Evolutionary conservation across 257 asterid species (phyloP).

Genomic region (Vinca minor): DNA sequence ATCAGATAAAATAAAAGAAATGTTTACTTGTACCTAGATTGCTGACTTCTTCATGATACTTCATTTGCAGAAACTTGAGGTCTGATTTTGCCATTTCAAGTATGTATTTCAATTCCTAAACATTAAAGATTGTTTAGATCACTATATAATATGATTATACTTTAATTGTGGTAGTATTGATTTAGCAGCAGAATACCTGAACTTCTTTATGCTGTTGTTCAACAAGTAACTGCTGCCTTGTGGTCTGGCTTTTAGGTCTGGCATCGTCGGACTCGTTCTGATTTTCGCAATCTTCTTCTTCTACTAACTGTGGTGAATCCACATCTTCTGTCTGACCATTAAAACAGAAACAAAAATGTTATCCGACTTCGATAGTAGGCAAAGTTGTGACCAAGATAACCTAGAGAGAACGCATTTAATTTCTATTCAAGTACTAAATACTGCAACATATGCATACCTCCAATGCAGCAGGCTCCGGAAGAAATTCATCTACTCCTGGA

Average conservation of each 20-base stretch:
- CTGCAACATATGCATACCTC: slow-evolving; percentile 16
- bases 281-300: slow-evolving; percentile 17
- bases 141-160: slow-evolving; percentile 2
- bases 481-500: slow-evolving; percentile 14
- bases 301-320: slow-evolving; percentile 10
- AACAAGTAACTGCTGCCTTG: slow-evolving; percentile 28
- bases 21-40: slow-evolving; percentile 43
- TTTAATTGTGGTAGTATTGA: slow-evolving; percentile 8
- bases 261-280: slow-evolving; percentile 18
- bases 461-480: background rate
- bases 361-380: slow-evolving; percentile 1
- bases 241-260: slow-evolving; percentile 16
- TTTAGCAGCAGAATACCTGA: slow-evolving; percentile 36
- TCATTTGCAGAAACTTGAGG: slow-evolving; percentile 43
- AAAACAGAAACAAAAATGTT: slow-evolving; percentile 15
- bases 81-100: slow-evolving; percentile 60
- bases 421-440: background rate
- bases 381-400: background rate
- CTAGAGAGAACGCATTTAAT: background rate
- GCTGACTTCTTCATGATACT: slow-evolving; percentile 62
- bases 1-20: slow-evolving; percentile 4
- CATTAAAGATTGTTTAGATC: slow-evolving; percentile 3
- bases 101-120: slow-evolving; percentile 48
- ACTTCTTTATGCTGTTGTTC: slow-evolving; percentile 52
- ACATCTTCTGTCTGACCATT: slow-evolving; percentile 18